These are phyloP conservation scores for Moricandia moricandioides DNA, from an alignment of 345 rosid species.

Conservation along the genomic window DNA sequence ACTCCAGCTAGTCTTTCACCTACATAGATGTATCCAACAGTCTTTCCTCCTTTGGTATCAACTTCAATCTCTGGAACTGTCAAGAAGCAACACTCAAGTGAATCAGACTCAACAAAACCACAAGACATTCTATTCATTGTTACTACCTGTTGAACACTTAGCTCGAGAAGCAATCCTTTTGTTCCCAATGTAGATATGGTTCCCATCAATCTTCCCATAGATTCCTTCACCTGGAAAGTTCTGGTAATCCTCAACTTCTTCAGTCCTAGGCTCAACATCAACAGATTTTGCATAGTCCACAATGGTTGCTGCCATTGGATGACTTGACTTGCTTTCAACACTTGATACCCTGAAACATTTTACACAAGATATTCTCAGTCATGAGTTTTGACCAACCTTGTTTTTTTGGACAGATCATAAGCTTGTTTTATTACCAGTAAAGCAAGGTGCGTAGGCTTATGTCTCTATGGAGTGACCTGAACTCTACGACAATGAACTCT, in stretches of 20 bases:
- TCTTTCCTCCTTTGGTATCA: constrained; percentile 48
- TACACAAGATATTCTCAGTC: neutral
- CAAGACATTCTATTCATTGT: neutral
- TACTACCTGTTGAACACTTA: constrained; percentile 51
- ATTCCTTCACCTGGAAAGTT: constrained; percentile 90
- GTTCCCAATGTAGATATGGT: constrained; percentile 69
- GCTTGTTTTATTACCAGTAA: constrained; percentile 50
- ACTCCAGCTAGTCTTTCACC: constrained; percentile 49
- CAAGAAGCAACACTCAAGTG: neutral
- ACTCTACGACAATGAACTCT: constrained; percentile 69
- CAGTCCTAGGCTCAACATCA: constrained; percentile 67
- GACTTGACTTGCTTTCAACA: constrained; percentile 90
- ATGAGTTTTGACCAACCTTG: constrained; percentile 1
- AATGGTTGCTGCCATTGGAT: constrained; percentile 85
- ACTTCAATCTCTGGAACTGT: constrained; percentile 45
- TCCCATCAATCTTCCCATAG: constrained; percentile 74
- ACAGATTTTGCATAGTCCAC: constrained; percentile 55
- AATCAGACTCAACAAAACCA: constrained; percentile 12
- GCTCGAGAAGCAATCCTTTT: constrained; percentile 64
- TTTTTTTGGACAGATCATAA: neutral
- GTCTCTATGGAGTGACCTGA: constrained; percentile 48
- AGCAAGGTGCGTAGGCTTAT: constrained; percentile 52
- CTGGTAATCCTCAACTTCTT: constrained; percentile 55
- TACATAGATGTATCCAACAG: constrained; percentile 59
- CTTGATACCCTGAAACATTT: constrained; percentile 72